phyloP scores from a whole-genome alignment of 805 yeast species.

The Kregervanrija delftensis region DNA sequence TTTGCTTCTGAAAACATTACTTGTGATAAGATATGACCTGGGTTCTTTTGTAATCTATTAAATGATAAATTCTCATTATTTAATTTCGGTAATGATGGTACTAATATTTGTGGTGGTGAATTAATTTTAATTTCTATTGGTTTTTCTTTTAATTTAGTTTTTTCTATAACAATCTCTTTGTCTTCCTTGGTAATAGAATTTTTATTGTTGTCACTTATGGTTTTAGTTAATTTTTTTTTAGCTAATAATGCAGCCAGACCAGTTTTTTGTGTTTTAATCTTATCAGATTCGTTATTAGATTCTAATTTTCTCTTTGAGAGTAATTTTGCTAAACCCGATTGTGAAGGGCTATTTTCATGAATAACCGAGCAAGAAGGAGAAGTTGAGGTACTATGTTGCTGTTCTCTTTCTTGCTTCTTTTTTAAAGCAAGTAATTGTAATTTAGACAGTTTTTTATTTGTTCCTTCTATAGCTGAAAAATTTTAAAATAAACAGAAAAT shows the following conservation, averaged over 20 bases:
- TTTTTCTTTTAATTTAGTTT: background rate
- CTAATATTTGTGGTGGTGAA: background rate
- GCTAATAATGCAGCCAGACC: background rate
- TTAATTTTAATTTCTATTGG: background rate
- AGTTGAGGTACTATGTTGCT: background rate
- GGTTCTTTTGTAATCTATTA: background rate
- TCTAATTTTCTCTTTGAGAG: background rate
- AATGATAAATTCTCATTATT: background rate
- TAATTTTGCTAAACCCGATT: constrained; percentile 1
- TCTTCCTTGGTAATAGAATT: background rate
- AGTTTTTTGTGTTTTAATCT: background rate
- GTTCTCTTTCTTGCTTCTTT: constrained; percentile 2
- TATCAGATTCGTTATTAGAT: background rate
- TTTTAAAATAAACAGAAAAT: background rate
- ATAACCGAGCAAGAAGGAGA: background rate
- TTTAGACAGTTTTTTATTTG: constrained; percentile 10
- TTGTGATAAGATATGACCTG: constrained; percentile 2
- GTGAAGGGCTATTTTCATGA: background rate
- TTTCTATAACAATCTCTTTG: background rate
- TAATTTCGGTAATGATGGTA: background rate
- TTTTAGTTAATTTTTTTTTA: background rate
- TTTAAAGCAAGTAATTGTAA: constrained; percentile 12
- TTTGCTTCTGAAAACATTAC: constrained; percentile 1
- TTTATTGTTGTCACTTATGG: background rate
- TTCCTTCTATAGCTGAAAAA: too few relatives aligned